Evolutionary conservation across 495 filamentous ascomycete species (phyloP), one percentile per base, ranked within the genome.

Genomic region (Pseudevernia furfuracea): DNA sequence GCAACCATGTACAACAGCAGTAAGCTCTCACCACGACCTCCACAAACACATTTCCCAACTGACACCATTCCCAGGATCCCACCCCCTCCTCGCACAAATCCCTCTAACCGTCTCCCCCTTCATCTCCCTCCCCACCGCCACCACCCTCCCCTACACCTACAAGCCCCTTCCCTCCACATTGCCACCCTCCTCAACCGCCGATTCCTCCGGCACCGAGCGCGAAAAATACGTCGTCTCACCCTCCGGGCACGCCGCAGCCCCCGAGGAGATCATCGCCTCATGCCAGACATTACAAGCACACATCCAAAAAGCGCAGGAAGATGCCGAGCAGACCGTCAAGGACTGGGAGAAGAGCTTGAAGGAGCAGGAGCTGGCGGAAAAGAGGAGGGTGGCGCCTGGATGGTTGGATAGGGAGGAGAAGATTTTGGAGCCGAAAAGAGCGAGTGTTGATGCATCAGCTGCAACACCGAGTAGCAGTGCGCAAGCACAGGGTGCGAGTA

Each of bases 121-220:
- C 80, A 85, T 97, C 74, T 88, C 86, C 65, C 90, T 97, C 46
- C 94, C 95, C 37, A 85, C 89, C 12, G 87, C 94, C 34, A 87
- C 92, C 56, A 96, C 94, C 4, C 85, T 98, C 3, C 94, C 94
- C 39, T 97, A 97, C 78, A 96, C 89, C 53, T 98, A 97, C 83
- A 92, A 90, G 71, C 80, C 86, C 7, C 86, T 98, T 66, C 87
- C 94, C 0, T 90, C 89, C 9, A 87, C 89, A 2, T 82, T 98
- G 0, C 94, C 94, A 0, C 87, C 88, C 1, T 90, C 91, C 15
- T 81, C 86, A 30, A 86, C 86, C 10, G 82, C 84, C 71, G 75
- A 78, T 62, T 71, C 76, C 38, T 74, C 63, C 59, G 77, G 78
- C 62, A 75, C 69, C 17, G 71, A 65, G 44, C 78, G 81, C 64